These are phyloP conservation scores for Zymoseptoria passerinii DNA, from an alignment of 2,329 filamentous ascomycete genomes.

Conservation along the genomic window DNA sequence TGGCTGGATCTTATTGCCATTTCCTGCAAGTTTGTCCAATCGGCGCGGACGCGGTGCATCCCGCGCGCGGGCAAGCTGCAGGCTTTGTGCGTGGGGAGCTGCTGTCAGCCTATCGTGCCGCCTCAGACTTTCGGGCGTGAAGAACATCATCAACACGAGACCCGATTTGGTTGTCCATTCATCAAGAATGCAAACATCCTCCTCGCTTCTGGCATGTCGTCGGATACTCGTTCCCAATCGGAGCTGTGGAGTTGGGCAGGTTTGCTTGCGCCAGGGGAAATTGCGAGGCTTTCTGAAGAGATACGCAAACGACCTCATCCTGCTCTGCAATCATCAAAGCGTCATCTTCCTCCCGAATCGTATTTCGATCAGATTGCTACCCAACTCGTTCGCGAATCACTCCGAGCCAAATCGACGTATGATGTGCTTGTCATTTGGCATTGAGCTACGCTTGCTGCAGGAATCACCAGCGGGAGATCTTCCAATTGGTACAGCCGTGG, in stretches of 20 bases:
- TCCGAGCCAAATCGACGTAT: neutral
- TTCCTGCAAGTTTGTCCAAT: neutral
- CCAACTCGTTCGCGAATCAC: neutral
- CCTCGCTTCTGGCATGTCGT: neutral
- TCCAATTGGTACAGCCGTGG: neutral
- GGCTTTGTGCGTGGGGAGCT: neutral
- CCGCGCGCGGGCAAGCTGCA: neutral
- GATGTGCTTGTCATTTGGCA: neutral
- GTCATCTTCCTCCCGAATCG: neutral
- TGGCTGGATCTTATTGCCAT: neutral
- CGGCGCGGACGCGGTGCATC: neutral
- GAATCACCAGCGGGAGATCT: neutral
- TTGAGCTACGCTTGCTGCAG: neutral
- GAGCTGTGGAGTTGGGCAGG: neutral
- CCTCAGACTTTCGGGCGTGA: neutral
- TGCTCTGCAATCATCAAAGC: neutral
- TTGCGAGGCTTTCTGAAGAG: neutral
- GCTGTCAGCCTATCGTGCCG: neutral
- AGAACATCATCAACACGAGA: neutral
- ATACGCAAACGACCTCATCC: neutral
- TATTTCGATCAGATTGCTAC: neutral
- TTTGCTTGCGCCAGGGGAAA: neutral
- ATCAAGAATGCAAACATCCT: neutral
- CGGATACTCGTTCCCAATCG: neutral
- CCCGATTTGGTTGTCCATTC: neutral